Base-by-base conservation (phyloP, 2,329 filamentous ascomycete species). In the Hypoxylon sp. region DNA sequence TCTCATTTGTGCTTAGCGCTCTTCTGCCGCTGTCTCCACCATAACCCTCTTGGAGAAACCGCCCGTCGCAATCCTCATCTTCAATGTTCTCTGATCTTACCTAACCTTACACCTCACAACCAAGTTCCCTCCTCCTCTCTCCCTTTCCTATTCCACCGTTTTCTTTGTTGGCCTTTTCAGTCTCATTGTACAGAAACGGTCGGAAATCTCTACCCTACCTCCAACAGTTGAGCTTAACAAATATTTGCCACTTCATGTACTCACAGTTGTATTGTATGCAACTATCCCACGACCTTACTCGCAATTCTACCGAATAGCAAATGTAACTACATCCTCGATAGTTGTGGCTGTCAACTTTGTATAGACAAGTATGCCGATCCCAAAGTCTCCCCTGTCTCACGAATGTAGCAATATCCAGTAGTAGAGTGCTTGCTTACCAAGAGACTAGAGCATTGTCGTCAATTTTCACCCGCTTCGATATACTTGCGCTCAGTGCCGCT, bases 11-110 rank as follows among this genome's bases (percentile, higher is more conserved):
- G 64, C 18, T 67, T 69, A 67, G 61, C 49, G 61, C 18, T 30
- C 4, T 42, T 26, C 38, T 56, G 48, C 28, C 38, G 44, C 33
- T 14, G n/a, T 32, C 42, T 56, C 42, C 53, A 56, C 38, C 26
- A 24, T 42, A 32, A 26, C 32, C 50, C 42, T 40, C 51, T 44
- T 16, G 26, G 33, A 44, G 24, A n/a, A n/a, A 40, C 36, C 45
- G 48, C 53, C 64, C 64, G 61, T 67, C 64, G 61, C 64, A 64
- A 61, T 49, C 48, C 45, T 69, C 59, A 58, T 36, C 52, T 53
- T n/a, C n/a, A n/a, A n/a, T n/a, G n/a, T n/a, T 54, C 28, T 49
- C 30, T 20, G 16, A 40, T 61, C 45, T 61, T 36, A 57, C 62
- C 46, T 52, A 54, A 53, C 38, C 42, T 48, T 18, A 59, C 26